Conservation (phyloP, 2,329 filamentous ascomycete species). For the Botrytis pseudocinerea region DNA sequence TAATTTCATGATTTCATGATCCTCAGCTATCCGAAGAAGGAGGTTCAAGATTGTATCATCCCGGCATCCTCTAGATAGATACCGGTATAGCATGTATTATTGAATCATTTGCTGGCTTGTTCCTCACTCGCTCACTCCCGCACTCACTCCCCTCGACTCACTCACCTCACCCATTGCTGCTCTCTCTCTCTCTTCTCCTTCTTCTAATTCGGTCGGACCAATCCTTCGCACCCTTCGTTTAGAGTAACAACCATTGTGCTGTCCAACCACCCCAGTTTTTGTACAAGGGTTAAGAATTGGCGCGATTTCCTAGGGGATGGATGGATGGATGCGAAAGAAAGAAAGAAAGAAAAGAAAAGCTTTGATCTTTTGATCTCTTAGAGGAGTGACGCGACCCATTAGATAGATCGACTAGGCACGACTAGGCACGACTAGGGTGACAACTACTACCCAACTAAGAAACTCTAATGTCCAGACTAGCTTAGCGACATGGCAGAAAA, state of each 20-base stretch:
- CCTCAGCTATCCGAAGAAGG: too few species aligned
- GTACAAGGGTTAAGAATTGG: constrained; percentile 13
- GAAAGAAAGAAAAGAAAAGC: background rate
- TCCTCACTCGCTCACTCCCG: background rate
- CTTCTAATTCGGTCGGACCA: constrained; percentile 3
- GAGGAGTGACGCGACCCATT: background rate
- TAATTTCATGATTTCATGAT: background rate
- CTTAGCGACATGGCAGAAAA: background rate
- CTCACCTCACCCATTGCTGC: background rate
- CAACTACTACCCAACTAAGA: constrained; percentile 13
- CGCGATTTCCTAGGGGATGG: background rate
- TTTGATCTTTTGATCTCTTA: background rate
- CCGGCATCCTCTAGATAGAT: background rate
- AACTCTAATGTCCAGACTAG: background rate
- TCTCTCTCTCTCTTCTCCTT: background rate
- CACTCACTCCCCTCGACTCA: background rate
- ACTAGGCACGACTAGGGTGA: background rate
- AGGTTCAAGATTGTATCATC: background rate
- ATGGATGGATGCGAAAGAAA: background rate
- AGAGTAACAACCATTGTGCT: constrained; percentile 15
- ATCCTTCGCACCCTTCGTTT: constrained; percentile 9
- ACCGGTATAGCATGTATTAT: background rate
- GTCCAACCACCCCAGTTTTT: constrained; percentile 19
- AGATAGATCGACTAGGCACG: background rate
- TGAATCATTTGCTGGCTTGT: background rate